Evolutionary conservation across 2,329 filamentous ascomycete species (phyloP).

Genomic region (Venturia effusa): DNA sequence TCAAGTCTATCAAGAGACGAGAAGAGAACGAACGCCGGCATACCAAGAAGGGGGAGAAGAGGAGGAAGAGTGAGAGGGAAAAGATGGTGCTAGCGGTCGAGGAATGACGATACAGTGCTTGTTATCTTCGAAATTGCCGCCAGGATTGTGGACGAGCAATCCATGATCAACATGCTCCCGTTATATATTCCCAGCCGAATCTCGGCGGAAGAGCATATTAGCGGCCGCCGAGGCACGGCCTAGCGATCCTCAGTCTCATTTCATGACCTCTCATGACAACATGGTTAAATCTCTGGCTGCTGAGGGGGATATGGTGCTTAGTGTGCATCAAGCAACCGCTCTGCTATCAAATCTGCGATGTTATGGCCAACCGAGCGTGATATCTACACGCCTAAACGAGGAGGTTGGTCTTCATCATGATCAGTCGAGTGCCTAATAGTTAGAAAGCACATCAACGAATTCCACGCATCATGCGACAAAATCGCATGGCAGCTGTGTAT

Average conservation of each 20-base stretch:
- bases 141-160: not conserved
- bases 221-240: not conserved
- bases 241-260: not conserved
- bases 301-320: too few relatives aligned
- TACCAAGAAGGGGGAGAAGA: conserved; percentile 68
- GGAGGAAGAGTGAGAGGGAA: conserved; percentile 69
- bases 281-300: too few relatives aligned
- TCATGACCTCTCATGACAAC: not conserved
- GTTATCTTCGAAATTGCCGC: not conserved
- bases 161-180: not conserved
- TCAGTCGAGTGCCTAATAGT: too few relatives aligned
- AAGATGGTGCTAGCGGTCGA: conserved; percentile 75
- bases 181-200: not conserved
- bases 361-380: too few relatives aligned
- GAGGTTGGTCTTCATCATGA: too few relatives aligned
- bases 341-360: not conserved
- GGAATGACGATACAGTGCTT: conserved; percentile 31
- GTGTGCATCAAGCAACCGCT: too few relatives aligned
- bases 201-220: not conserved
- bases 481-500: too few relatives aligned
- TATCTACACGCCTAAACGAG: too few relatives aligned
- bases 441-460: too few relatives aligned
- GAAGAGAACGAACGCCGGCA: conserved; percentile 95
- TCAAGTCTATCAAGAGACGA: conserved; percentile 75
- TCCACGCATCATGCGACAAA: too few relatives aligned